phyloP scores from a whole-genome alignment of 2,329 filamentous ascomycete genomes.

The Whalleya microplaca region DNA sequence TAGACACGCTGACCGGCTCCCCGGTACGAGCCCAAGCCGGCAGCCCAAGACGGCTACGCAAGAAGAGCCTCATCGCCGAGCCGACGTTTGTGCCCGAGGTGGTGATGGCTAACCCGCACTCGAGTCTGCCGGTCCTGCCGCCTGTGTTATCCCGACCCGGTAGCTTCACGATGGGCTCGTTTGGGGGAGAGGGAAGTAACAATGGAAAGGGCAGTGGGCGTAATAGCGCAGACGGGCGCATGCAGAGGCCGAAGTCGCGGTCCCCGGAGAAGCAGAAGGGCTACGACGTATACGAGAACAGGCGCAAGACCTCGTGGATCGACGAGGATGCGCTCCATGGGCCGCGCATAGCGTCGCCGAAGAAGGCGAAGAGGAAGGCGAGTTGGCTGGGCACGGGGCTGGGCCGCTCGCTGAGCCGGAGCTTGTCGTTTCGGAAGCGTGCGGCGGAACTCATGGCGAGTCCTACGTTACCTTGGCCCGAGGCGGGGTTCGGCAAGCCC shows the following conservation, averaged over 20 bases:
- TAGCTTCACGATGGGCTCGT: slow-evolving; percentile 9
- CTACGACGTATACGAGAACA: slow-evolving; percentile 29
- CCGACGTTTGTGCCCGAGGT: slow-evolving; percentile 1
- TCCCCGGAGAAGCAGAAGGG: slow-evolving; percentile 34
- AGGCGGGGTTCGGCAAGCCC: not conserved
- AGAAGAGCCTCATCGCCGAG: slow-evolving; percentile 28
- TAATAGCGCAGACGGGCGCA: slow-evolving; percentile 12
- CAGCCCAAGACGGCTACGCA: slow-evolving; percentile 27
- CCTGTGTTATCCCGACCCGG: slow-evolving; percentile 27
- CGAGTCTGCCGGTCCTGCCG: slow-evolving; percentile 30
- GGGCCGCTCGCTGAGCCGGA: slow-evolving; percentile 31
- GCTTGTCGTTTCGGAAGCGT: slow-evolving; percentile 27
- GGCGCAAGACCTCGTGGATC: slow-evolving; percentile 47
- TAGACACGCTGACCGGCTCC: not conserved
- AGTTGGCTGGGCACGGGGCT: slow-evolving; percentile 29
- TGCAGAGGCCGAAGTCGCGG: slow-evolving; percentile 9
- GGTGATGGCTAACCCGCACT: slow-evolving; percentile 12
- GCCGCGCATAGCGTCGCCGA: slow-evolving; percentile 43
- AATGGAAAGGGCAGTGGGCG: slow-evolving; percentile 1
- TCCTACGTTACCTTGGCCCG: slow-evolving; percentile 34
- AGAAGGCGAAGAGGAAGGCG: slow-evolving; percentile 21
- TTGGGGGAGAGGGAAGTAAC: slow-evolving; percentile 1
- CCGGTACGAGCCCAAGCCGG: slow-evolving; percentile 8
- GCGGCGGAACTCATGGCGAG: slow-evolving; percentile 25
- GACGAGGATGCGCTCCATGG: slow-evolving; percentile 57